These are phyloP conservation scores for Centella asiatica DNA, from an alignment of 129 eudicot genomes.

Conservation along the genomic window DNA sequence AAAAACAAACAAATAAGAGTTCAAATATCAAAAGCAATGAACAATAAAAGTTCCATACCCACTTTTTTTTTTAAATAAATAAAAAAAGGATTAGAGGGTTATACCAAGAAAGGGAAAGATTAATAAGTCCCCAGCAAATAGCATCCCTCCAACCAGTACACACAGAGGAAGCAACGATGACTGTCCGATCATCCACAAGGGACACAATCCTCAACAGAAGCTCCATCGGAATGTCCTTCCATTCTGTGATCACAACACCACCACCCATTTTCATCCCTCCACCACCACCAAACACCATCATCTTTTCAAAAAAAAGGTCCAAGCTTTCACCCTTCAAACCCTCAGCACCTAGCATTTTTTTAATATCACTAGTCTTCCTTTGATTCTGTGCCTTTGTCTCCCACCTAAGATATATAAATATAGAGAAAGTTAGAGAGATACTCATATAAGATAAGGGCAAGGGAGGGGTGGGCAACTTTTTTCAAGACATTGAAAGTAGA, in stretches of 20 bases:
- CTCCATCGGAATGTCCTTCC: slow-evolving; percentile 93
- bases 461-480: too few species aligned
- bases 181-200: slow-evolving; percentile 5
- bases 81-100: not conserved
- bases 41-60: not conserved
- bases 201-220: slow-evolving; percentile 10
- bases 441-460: too few species aligned
- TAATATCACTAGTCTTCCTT: too few species aligned
- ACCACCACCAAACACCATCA: slow-evolving; percentile 10
- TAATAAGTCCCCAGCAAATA: slow-evolving; percentile 55
- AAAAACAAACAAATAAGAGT: too few species aligned
- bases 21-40: not conserved
- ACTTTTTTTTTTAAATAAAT: not conserved
- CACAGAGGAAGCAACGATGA: slow-evolving; percentile 73
- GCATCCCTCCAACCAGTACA: slow-evolving; percentile 95
- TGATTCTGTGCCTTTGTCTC: too few species aligned
- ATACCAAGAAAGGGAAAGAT: slow-evolving; percentile 82
- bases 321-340: not conserved
- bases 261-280: slow-evolving; percentile 26
- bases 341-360: too few species aligned
- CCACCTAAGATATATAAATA: too few species aligned
- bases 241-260: slow-evolving; percentile 36
- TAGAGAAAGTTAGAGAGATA: too few species aligned
- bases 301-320: slow-evolving; percentile 3
- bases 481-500: not conserved